Evolutionary conservation across 2,329 filamentous ascomycete genomes (phyloP).

Genomic region (Exophiala sp.): DNA sequence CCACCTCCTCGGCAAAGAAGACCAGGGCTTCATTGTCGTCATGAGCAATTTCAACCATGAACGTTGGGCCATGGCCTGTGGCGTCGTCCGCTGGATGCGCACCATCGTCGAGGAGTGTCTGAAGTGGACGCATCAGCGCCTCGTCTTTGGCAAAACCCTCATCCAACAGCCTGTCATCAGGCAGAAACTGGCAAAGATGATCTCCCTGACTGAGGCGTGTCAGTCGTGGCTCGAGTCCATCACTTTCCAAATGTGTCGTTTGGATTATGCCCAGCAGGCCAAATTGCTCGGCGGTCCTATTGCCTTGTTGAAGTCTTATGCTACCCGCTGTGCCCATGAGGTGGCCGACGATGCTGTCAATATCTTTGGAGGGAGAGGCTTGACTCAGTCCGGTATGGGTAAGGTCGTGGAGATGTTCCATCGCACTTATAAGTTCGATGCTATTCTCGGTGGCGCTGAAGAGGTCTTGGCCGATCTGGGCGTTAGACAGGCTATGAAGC

Average conservation of each 20-base stretch:
- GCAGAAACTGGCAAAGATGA: slow-evolving; percentile 63
- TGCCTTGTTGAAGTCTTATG: slow-evolving; percentile 65
- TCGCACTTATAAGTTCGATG: slow-evolving; percentile 54
- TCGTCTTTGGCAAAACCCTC: slow-evolving; percentile 62
- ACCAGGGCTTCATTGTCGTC: slow-evolving; percentile 65
- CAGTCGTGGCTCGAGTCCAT: slow-evolving; percentile 57
- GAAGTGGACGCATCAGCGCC: slow-evolving; percentile 75
- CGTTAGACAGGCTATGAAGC: slow-evolving; percentile 68
- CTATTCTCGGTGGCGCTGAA: slow-evolving; percentile 64
- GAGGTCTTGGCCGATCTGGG: slow-evolving; percentile 67
- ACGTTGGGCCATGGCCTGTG: slow-evolving; percentile 62
- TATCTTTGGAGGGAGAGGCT: slow-evolving; percentile 68
- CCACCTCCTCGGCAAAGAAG: slow-evolving; percentile 65
- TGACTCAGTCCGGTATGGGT: slow-evolving; percentile 63
- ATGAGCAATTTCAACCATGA: slow-evolving; percentile 82
- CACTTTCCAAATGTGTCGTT: slow-evolving; percentile 47
- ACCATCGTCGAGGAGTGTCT: slow-evolving; percentile 58
- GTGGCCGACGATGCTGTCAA: slow-evolving; percentile 64
- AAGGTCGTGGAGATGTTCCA: slow-evolving; percentile 63
- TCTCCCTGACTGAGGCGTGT: slow-evolving; percentile 61
- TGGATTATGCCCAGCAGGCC: slow-evolving; percentile 43
- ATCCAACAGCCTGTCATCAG: slow-evolving; percentile 70
- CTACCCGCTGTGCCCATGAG: slow-evolving; percentile 64
- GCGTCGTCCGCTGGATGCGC: slow-evolving; percentile 56
- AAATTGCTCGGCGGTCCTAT: slow-evolving; percentile 62